These are phyloP conservation scores for Podosphaera fusca DNA, from an alignment of 2,329 filamentous ascomycete genomes.

Conservation along the genomic window DNA sequence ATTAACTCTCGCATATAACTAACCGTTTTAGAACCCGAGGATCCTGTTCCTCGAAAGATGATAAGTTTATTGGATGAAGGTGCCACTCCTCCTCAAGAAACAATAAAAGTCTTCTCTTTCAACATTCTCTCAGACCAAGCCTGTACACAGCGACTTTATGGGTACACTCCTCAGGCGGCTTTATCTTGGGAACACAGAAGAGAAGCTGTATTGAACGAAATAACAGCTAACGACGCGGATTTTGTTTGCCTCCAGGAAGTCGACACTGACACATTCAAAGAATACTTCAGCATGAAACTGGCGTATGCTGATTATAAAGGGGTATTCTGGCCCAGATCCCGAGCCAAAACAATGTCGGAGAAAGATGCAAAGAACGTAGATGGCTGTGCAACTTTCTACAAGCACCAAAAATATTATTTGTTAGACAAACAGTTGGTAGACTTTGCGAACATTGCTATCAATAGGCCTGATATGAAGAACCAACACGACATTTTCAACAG, in stretches of 20 bases:
- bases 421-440: constrained; percentile 89
- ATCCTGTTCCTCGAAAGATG: constrained; percentile 54
- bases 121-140: constrained; percentile 93
- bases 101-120: constrained; percentile 72
- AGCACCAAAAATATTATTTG: constrained; percentile 78
- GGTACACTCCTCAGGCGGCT: constrained; percentile 66
- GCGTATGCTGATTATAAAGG: constrained; percentile 81
- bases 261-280: constrained; percentile 74
- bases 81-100: constrained; percentile 30
- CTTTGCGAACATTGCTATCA: constrained; percentile 78
- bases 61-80: constrained; percentile 48
- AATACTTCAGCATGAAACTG: constrained; percentile 71
- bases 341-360: constrained; percentile 78
- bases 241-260: constrained; percentile 88
- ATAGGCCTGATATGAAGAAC: constrained; percentile 87
- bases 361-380: constrained; percentile 78
- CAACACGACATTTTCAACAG: constrained; percentile 96
- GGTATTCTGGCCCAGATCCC: constrained; percentile 73
- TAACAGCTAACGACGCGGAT: constrained; percentile 59
- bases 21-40: constrained; percentile 38
- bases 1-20: not conserved
- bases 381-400: constrained; percentile 93
- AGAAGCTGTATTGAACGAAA: constrained; percentile 61
- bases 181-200: constrained; percentile 74
- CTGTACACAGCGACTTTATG: constrained; percentile 64